A percentile compares a stretch with the other conserved stretches of the same genome.
phyloP scores from a whole-genome alignment of 176 grass and related monocot genomes.

The Typha latifolia region DNA sequence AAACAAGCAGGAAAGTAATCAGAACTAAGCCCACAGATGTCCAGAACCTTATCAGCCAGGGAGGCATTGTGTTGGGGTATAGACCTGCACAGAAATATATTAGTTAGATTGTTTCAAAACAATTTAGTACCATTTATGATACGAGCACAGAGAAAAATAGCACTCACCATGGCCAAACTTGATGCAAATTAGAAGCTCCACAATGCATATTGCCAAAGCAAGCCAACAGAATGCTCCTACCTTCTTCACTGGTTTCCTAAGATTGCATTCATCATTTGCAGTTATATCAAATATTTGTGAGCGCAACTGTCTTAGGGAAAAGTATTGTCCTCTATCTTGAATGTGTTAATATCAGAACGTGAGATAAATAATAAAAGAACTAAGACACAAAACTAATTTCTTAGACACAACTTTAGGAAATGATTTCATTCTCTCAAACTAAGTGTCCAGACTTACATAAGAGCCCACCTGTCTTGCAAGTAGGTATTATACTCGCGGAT shows the following conservation, averaged over 20 bases:
- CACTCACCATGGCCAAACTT: constrained; percentile 79
- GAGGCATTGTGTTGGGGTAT: constrained; percentile 76
- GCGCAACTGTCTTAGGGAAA: too few relatives aligned
- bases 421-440: background rate
- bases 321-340: too few relatives aligned
- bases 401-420: background rate
- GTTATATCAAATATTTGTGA: too few relatives aligned
- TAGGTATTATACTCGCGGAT: constrained; percentile 98
- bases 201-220: constrained; percentile 87
- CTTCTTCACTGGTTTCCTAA: constrained; percentile 89
- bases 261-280: constrained; percentile 13
- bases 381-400: background rate
- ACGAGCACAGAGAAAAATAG: background rate
- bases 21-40: constrained; percentile 34
- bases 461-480: constrained; percentile 82
- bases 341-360: too few relatives aligned
- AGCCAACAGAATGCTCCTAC: constrained; percentile 98
- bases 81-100: constrained; percentile 41
- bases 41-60: constrained; percentile 67
- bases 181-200: constrained; percentile 93
- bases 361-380: constrained; percentile 10
- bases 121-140: too few relatives aligned
- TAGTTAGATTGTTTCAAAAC: background rate
- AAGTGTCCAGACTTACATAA: constrained; percentile 1
- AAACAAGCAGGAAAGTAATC: constrained; percentile 56